Conservation (phyloP, 345 rosid species). For the Pelargonium nanum region DNA sequence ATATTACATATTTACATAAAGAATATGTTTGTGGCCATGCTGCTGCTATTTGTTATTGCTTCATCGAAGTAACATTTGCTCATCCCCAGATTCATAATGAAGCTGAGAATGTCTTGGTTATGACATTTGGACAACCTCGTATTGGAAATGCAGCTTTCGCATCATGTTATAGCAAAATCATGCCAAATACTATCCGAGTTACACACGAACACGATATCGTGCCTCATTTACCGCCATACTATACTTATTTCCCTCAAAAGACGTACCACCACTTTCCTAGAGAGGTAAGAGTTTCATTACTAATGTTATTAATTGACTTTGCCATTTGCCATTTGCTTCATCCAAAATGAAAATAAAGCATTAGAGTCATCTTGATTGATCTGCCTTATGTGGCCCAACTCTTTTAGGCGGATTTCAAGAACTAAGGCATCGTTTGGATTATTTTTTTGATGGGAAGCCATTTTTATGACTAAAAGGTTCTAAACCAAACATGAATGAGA, state of each 20-base stretch:
- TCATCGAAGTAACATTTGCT: too few relatives aligned
- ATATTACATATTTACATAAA: constrained; percentile 1
- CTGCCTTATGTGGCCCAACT: too few relatives aligned
- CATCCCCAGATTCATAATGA: constrained; percentile 56
- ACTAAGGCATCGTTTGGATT: too few relatives aligned
- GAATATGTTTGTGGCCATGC: too few relatives aligned
- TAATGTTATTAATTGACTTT: constrained; percentile 2
- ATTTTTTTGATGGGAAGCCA: too few relatives aligned
- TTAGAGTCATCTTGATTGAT: neutral
- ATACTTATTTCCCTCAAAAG: constrained; percentile 54
- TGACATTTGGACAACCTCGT: constrained; percentile 97
- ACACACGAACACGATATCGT: constrained; percentile 77
- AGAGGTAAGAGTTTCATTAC: constrained; percentile 45
- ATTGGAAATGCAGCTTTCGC: constrained; percentile 85
- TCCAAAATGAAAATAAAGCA: neutral
- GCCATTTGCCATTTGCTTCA: neutral
- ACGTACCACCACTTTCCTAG: constrained; percentile 94
- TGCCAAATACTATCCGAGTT: constrained; percentile 68
- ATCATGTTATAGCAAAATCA: constrained; percentile 49
- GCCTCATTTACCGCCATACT: constrained; percentile 92
- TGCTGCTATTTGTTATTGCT: too few relatives aligned
- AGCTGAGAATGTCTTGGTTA: constrained; percentile 49
- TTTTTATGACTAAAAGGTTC: too few relatives aligned
- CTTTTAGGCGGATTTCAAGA: too few relatives aligned
- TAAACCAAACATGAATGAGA: too few relatives aligned